Evolutionary conservation across 2,329 filamentous ascomycete species (phyloP).

Genomic region (Chrysoporthe cubensis): DNA sequence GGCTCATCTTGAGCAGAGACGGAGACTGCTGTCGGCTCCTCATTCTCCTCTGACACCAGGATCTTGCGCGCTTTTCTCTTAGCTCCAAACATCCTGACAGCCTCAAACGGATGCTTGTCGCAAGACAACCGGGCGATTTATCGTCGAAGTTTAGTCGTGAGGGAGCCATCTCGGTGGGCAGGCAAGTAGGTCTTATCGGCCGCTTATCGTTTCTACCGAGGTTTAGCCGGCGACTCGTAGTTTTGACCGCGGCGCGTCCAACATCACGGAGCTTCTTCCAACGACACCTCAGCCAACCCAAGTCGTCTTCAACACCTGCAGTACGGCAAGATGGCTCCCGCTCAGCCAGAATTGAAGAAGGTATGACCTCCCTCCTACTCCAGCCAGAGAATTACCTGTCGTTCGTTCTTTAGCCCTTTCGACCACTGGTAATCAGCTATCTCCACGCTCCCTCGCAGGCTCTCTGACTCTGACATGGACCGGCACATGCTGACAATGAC

Average conservation of each 20-base stretch:
- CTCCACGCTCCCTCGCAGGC: not conserved
- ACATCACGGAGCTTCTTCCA: constrained; percentile 2
- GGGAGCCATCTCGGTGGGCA: not conserved
- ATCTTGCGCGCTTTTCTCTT: constrained; percentile 79
- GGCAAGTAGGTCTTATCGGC: constrained; percentile 26
- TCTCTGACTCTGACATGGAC: not conserved
- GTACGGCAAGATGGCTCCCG: constrained; percentile 82
- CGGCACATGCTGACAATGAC: constrained; percentile 20
- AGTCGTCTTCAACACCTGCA: constrained; percentile 13
- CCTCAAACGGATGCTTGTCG: not conserved
- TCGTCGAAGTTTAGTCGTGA: not conserved
- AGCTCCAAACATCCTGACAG: constrained; percentile 51
- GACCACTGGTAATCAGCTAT: not conserved
- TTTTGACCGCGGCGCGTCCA: constrained; percentile 26
- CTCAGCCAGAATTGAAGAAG: constrained; percentile 99
- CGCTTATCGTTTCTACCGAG: constrained; percentile 31
- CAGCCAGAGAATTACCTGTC: not conserved
- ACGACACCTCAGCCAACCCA: constrained; percentile 14
- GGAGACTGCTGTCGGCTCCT: constrained; percentile 40
- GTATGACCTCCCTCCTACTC: constrained; percentile 48
- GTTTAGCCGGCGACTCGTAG: constrained; percentile 24
- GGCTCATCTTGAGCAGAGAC: constrained; percentile 33
- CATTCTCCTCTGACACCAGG: constrained; percentile 69
- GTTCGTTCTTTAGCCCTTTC: constrained; percentile 5
- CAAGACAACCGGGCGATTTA: not conserved